Base-by-base conservation (phyloP, 1,284 basidiomycete species). In the Takashimella tepidaria region DNA sequence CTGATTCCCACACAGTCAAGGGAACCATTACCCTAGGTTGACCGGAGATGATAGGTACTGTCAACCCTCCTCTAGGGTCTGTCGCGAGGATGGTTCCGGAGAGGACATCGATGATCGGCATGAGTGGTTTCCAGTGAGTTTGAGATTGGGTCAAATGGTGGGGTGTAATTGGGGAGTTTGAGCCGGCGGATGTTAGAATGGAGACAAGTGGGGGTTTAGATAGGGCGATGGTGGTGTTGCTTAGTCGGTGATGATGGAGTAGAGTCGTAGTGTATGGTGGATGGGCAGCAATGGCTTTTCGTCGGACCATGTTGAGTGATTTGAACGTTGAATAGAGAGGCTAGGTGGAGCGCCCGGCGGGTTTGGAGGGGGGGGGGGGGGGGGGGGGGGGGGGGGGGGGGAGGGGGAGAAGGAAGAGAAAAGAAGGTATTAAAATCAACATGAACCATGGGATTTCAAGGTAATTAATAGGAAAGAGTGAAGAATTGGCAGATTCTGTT, bases 181-280 rank as follows among this genome's bases (percentile, higher is more conserved):
- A 73, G 41, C 87, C 87, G 25, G 77, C 73, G 73, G 87, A 87
- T n/a, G 84, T 83, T 48, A 89, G 70, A 16, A 88, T 77, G 5
- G 83, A 76, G 47, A 88, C 78, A 58, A 89, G 70, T 1, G 86
- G 85, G 0, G 80, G 76, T 70, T 89, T 89, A 47, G 78, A 80
- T 23, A 87, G 68, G 0, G 79, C 82, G 41, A 88, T 73, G 0
- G 82, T 78, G 54, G 80, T 76, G 20, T 64, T 59, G 50, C 64
- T 63, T 24, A 45, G 73, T 54, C 60, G 77, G 68, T 60, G 73
- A 46, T 68, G 77, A 63, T 56, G 76, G 52, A 82, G 76, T 78
- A 85, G 63, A 19, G 81, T 83, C n/a, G 78, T 79, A 58, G 83
- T 73, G 71, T 83, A 88, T 41, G 76, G 72, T 37, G 73, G 63